Conservation (phyloP, 768 basidiomycete species). For the Lentinula detonsa region DNA sequence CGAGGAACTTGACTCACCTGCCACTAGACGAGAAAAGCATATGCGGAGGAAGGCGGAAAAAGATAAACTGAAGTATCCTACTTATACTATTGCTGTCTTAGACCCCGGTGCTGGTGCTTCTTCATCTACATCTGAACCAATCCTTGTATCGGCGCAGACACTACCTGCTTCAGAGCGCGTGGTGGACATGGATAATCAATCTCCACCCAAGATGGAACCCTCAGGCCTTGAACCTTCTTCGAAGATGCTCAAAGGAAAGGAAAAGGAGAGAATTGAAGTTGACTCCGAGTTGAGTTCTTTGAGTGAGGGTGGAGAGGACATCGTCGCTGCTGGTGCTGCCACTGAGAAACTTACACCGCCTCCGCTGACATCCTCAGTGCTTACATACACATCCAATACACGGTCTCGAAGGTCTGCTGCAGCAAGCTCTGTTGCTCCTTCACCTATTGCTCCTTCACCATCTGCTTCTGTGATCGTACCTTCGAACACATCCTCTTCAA, state of each 20-base stretch:
- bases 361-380: neutral
- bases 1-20: slow-evolving; percentile 70
- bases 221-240: neutral
- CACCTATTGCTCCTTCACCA: neutral
- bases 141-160: neutral
- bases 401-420: neutral
- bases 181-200: neutral
- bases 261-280: slow-evolving; percentile 15
- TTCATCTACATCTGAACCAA: neutral
- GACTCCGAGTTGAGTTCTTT: slow-evolving; percentile 41
- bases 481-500: neutral
- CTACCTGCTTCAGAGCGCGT: neutral
- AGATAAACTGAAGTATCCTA: slow-evolving; percentile 21
- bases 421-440: neutral
- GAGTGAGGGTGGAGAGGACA: slow-evolving; percentile 29
- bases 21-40: slow-evolving; percentile 55
- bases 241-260: neutral
- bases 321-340: neutral
- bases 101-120: slow-evolving; percentile 1
- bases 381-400: neutral
- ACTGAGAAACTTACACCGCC: neutral
- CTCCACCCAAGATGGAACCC: neutral
- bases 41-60: slow-evolving; percentile 37
- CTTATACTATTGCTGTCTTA: neutral
- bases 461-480: neutral